Conservation (phyloP, 768 basidiomycete genomes). For the Amanita brunnescens region DNA sequence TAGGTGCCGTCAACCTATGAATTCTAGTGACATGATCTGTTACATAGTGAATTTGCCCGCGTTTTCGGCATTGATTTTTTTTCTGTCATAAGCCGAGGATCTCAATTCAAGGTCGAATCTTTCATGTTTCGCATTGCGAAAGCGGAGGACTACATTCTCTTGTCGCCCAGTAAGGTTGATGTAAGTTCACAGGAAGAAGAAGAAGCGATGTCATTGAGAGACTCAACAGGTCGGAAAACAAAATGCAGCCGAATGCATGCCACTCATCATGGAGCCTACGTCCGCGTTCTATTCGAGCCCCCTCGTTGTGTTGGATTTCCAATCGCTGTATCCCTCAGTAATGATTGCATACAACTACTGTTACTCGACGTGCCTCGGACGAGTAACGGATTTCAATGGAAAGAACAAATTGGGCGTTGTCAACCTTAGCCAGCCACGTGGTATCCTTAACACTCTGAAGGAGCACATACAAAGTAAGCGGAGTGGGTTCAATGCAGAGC, state of each 20-base stretch:
- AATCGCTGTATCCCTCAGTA: constrained; percentile 91
- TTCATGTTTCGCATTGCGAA: constrained; percentile 98
- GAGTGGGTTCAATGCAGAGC: background rate
- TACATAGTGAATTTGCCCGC: constrained; percentile 83
- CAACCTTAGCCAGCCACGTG: constrained; percentile 59
- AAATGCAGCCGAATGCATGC: constrained; percentile 95
- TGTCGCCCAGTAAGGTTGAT: constrained; percentile 84
- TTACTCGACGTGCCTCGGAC: constrained; percentile 93
- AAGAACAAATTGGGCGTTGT: constrained; percentile 82
- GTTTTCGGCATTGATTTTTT: constrained; percentile 97
- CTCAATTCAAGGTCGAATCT: constrained; percentile 98
- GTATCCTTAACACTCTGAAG: constrained; percentile 57
- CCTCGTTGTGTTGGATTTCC: constrained; percentile 90
- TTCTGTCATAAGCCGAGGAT: constrained; percentile 89
- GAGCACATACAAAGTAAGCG: constrained; percentile 69
- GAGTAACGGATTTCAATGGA: constrained; percentile 80
- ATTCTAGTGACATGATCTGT: background rate
- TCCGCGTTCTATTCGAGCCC: constrained; percentile 93
- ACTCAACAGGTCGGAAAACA: constrained; percentile 77
- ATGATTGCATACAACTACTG: constrained; percentile 99
- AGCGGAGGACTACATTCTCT: constrained; percentile 84
- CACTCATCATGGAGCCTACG: constrained; percentile 89
- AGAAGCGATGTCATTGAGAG: background rate
- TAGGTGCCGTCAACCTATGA: constrained; percentile 27
- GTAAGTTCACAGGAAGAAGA: constrained; percentile 32